These are phyloP conservation scores for Vitis hybrid DNA, from an alignment of 177 flowering plant genomes.

Conservation along the genomic window DNA sequence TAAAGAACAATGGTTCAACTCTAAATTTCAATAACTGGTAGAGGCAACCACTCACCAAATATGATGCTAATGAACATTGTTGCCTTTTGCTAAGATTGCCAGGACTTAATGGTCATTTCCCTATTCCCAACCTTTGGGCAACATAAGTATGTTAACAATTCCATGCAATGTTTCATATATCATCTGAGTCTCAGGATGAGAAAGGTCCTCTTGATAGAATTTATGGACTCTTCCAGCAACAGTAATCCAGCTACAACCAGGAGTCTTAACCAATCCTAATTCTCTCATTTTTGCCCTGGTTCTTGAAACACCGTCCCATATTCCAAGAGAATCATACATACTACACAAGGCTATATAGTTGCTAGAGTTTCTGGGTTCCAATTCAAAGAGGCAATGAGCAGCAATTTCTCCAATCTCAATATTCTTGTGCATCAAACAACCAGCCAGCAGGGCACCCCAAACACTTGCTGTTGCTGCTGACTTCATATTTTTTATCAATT, in stretches of 20 bases:
- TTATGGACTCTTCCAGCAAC: slow-evolving; percentile 28
- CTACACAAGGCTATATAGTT: slow-evolving; percentile 54
- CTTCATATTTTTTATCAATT: slow-evolving; percentile 30
- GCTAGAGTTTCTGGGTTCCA: slow-evolving; percentile 59
- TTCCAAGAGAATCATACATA: slow-evolving; percentile 43
- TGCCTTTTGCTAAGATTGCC: neutral
- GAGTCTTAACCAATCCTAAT: slow-evolving; percentile 43
- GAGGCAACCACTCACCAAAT: too few relatives aligned
- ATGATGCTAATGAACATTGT: neutral
- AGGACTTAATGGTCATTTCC: neutral
- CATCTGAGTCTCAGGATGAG: slow-evolving; percentile 23
- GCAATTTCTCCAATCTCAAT: slow-evolving; percentile 58
- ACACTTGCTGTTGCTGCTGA: slow-evolving; percentile 34
- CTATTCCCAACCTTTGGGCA: slow-evolving; percentile 7
- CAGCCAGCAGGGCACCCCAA: slow-evolving; percentile 69
- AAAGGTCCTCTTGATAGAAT: slow-evolving; percentile 47
- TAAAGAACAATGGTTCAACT: neutral
- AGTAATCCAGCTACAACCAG: slow-evolving; percentile 58
- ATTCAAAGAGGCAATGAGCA: slow-evolving; percentile 49
- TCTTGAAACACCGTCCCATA: slow-evolving; percentile 29
- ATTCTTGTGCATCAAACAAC: slow-evolving; percentile 49
- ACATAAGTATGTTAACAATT: slow-evolving; percentile 11
- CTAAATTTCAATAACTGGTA: neutral
- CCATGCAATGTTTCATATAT: slow-evolving; percentile 28
- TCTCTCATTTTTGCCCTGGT: slow-evolving; percentile 47